Evolutionary conservation across 306 rosid species (phyloP).

Genomic region (Ochetophila trinervis): DNA sequence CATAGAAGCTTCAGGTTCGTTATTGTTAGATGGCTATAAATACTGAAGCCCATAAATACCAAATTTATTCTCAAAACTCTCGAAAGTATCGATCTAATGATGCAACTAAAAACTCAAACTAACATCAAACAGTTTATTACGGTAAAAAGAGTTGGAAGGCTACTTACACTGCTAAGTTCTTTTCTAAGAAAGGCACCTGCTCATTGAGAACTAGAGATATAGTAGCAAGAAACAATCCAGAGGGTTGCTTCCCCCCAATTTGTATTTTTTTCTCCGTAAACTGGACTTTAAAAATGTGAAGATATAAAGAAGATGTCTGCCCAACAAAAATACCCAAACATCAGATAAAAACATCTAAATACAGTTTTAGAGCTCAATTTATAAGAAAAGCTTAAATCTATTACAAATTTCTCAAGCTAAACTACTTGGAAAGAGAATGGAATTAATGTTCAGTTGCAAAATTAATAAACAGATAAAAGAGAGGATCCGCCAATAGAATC

Average conservation of each 20-base stretch:
- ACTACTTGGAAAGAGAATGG: not conserved
- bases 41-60: too few relatives aligned
- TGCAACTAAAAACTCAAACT: slow-evolving; percentile 14
- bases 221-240: slow-evolving; percentile 67
- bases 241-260: slow-evolving; percentile 90
- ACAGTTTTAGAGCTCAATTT: slow-evolving; percentile 9
- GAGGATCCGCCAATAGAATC: not conserved
- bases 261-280: slow-evolving; percentile 67
- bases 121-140: not conserved
- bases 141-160: slow-evolving; percentile 24
- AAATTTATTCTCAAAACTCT: not conserved
- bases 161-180: slow-evolving; percentile 73
- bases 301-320: slow-evolving; percentile 89
- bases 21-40: not conserved
- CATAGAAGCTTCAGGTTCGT: not conserved
- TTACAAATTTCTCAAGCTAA: not conserved
- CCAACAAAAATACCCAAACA: slow-evolving; percentile 26
- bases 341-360: slow-evolving; percentile 21
- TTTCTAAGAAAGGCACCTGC: slow-evolving; percentile 72
- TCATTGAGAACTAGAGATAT: slow-evolving; percentile 73
- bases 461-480: not conserved
- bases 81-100: not conserved
- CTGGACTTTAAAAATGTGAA: slow-evolving; percentile 87
- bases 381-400: not conserved
- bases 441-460: not conserved